A percentile compares a stretch with the other conserved stretches of the same genome.
Conservation (phyloP, 202 grass and related monocot genomes). For the Dendrocalamus latiflorus region DNA sequence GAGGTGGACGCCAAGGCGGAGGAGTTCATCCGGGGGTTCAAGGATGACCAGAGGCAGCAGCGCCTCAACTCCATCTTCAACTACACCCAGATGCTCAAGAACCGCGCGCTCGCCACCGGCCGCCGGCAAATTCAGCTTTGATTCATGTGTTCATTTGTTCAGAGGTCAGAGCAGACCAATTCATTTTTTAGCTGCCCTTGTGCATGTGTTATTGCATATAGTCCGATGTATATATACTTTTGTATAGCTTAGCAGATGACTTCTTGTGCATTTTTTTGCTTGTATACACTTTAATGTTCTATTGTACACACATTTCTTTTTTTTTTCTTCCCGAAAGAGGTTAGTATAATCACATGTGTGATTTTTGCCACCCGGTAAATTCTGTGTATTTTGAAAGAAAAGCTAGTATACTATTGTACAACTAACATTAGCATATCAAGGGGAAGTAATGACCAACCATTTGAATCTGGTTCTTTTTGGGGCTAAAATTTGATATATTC, state of each 20-base stretch:
- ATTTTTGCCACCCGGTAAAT: neutral
- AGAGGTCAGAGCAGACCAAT: too few relatives aligned
- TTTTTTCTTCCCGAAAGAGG: neutral
- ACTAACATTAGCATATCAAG: too few relatives aligned
- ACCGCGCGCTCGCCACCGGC: neutral
- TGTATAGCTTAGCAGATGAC: neutral
- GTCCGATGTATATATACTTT: neutral
- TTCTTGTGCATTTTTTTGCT: neutral
- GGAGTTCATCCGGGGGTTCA: constrained; percentile 52
- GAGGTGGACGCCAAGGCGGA: constrained; percentile 54
- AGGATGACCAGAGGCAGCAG: constrained; percentile 46
- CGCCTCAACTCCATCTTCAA: constrained; percentile 62
- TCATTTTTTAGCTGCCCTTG: too few relatives aligned
- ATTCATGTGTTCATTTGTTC: neutral
- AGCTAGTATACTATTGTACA: too few relatives aligned
- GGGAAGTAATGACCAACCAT: too few relatives aligned
- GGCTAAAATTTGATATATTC: neutral
- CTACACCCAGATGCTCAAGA: constrained; percentile 51
- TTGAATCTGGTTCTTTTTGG: too few relatives aligned
- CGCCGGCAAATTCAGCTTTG: neutral
- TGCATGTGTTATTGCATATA: too few relatives aligned
- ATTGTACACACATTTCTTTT: neutral
- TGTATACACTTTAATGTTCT: neutral
- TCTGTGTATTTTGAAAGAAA: neutral
- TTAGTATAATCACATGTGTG: neutral